Evolutionary conservation across 371 early-diverging fungal genomes (phyloP).

Genomic region (Batrachochytrium dendrobatidis): DNA sequence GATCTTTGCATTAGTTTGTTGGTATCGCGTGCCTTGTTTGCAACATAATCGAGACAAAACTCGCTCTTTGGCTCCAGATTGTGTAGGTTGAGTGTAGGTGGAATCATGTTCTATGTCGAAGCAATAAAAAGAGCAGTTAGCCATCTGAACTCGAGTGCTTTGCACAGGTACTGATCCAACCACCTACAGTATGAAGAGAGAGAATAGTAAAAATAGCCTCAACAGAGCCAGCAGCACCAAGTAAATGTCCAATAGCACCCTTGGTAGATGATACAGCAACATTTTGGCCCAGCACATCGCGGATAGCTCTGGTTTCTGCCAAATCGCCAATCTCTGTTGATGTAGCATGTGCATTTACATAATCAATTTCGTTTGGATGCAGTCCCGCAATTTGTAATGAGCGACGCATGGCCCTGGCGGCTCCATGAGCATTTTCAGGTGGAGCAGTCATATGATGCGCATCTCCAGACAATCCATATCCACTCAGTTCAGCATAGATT

Average conservation of each 20-base stretch:
- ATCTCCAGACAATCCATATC: constrained; percentile 90
- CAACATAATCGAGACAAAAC: constrained; percentile 72
- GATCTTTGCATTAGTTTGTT: constrained; percentile 7
- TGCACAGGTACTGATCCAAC: neutral
- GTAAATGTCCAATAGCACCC: constrained; percentile 84
- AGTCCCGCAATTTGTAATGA: constrained; percentile 62
- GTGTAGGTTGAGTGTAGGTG: constrained; percentile 80
- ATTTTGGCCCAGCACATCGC: constrained; percentile 52
- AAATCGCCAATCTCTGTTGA: constrained; percentile 69
- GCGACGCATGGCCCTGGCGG: constrained; percentile 73
- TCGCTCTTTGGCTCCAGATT: constrained; percentile 42
- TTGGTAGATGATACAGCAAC: constrained; percentile 84
- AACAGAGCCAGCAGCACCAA: constrained; percentile 93
- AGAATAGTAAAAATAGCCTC: constrained; percentile 86
- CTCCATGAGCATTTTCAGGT: constrained; percentile 77
- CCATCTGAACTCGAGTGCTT: neutral
- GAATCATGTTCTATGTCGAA: constrained; percentile 53
- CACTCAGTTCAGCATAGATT: constrained; percentile 84
- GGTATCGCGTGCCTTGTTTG: constrained; percentile 28
- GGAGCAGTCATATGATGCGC: constrained; percentile 93
- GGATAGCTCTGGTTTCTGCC: constrained; percentile 62
- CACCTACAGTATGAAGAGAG: constrained; percentile 55
- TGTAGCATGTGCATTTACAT: constrained; percentile 95
- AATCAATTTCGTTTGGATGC: constrained; percentile 58
- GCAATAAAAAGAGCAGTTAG: neutral